Evolutionary conservation across 805 yeast species (phyloP).

Genomic region (Starmerella lactis-condensi): DNA sequence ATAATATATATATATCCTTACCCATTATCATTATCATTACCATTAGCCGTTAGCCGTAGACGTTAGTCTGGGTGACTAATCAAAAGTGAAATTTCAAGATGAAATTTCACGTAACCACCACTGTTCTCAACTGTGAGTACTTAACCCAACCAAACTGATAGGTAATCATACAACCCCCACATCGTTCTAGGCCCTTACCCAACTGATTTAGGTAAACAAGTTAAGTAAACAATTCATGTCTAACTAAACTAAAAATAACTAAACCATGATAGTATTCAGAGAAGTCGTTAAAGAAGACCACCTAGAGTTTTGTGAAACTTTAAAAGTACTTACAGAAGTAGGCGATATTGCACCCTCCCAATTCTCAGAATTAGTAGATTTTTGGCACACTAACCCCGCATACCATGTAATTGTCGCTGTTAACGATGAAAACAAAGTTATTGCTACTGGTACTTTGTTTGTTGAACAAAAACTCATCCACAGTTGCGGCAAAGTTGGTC

Average conservation of each 20-base stretch:
- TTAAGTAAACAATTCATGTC: no score
- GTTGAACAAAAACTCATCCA: constrained; percentile 71
- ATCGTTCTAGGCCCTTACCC: no score
- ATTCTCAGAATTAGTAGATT: constrained; percentile 34
- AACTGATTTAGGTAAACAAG: no score
- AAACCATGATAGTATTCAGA: constrained; percentile 18
- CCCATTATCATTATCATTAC: background rate
- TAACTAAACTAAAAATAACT: constrained; percentile 6
- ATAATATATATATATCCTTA: background rate
- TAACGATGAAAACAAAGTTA: constrained; percentile 34
- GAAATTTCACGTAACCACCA: no score
- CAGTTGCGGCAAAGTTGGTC: constrained; percentile 70
- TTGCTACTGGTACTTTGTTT: constrained; percentile 68
- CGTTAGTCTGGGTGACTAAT: no score
- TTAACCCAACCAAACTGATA: no score
- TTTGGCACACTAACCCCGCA: constrained; percentile 39
- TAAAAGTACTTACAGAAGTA: constrained; percentile 60
- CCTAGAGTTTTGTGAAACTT: constrained; percentile 46
- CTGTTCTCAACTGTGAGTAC: no score
- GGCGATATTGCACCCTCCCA: constrained; percentile 42
- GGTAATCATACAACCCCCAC: no score
- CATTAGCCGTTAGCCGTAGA: no score
- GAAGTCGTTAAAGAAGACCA: constrained; percentile 13
- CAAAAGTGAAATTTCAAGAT: no score
- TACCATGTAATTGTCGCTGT: constrained; percentile 58